phyloP scores from a whole-genome alignment of 345 rosid species.

The Hibiscus syriacus region DNA sequence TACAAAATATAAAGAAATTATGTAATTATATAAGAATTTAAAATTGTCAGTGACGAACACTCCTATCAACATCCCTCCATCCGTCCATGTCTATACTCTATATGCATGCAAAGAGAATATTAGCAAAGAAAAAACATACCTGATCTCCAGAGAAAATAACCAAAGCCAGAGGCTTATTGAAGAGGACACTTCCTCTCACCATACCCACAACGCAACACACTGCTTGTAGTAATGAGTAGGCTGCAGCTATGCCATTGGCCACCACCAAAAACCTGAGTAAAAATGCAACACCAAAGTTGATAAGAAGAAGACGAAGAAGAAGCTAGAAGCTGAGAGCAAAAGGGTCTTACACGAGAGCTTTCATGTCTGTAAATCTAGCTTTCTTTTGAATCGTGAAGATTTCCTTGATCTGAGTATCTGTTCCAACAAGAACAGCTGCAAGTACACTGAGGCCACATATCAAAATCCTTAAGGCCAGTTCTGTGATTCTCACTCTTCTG shows the following conservation, averaged over 20 bases:
- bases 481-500: conserved; percentile 58
- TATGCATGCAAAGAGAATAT: not conserved
- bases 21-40: no score
- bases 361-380: conserved; percentile 85
- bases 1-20: no score
- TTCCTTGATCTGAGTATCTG: conserved; percentile 61
- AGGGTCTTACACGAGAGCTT: conserved; percentile 73
- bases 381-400: conserved; percentile 65
- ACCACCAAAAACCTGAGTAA: conserved; percentile 66
- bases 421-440: conserved; percentile 62
- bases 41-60: no score
- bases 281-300: not conserved
- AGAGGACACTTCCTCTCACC: conserved; percentile 54
- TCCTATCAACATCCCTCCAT: no score
- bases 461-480: conserved; percentile 63
- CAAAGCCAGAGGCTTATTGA: conserved; percentile 79
- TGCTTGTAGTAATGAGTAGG: conserved; percentile 64
- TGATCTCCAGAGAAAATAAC: conserved; percentile 82
- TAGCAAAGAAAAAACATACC: conserved; percentile 27
- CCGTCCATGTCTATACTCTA: no score
- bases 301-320: no score
- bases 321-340: no score
- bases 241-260: conserved; percentile 62
- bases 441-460: conserved; percentile 47
- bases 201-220: conserved; percentile 60